Percentiles rank a stretch among this genome's conserved stretches.
These are phyloP conservation scores for Ogataea philodendri DNA, from an alignment of 805 yeast species.

Conservation along the genomic window DNA sequence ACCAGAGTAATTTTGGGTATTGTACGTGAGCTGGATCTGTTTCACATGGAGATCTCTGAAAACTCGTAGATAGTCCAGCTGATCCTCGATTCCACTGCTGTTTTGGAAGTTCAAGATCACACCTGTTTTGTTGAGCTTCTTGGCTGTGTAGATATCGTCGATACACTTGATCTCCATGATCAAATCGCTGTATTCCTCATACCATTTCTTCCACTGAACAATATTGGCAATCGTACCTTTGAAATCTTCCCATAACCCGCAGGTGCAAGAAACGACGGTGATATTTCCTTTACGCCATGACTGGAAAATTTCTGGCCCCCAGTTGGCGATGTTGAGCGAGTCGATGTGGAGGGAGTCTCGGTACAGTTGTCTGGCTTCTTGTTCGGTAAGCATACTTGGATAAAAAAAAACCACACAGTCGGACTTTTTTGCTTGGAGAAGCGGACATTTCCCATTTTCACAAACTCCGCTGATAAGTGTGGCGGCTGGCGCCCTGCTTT, in stretches of 20 bases:
- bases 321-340: constrained; percentile 21
- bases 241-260: constrained; percentile 23
- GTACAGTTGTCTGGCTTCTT: constrained; percentile 21
- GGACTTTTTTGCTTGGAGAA: constrained; percentile 3
- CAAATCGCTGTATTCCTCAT: constrained; percentile 20
- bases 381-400: constrained; percentile 17
- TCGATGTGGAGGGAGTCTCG: constrained; percentile 21
- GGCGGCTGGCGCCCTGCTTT: too few relatives aligned
- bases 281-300: constrained; percentile 23
- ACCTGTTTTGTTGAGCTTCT: constrained; percentile 21
- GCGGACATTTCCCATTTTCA: too few relatives aligned
- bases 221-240: constrained; percentile 21
- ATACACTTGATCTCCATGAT: constrained; percentile 19
- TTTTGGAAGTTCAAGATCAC: constrained; percentile 23
- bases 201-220: constrained; percentile 25
- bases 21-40: constrained; percentile 22
- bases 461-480: constrained; percentile 3
- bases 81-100: constrained; percentile 22
- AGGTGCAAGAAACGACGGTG: constrained; percentile 22
- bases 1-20: constrained; percentile 24
- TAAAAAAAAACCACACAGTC: constrained; percentile 1
- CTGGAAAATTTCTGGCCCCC: constrained; percentile 18
- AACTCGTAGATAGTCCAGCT: constrained; percentile 20
- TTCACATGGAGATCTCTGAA: constrained; percentile 20
- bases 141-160: constrained; percentile 21